Evolutionary conservation across 805 yeast genomes (phyloP).

Genomic region (Wickerhamomyces alni): DNA sequence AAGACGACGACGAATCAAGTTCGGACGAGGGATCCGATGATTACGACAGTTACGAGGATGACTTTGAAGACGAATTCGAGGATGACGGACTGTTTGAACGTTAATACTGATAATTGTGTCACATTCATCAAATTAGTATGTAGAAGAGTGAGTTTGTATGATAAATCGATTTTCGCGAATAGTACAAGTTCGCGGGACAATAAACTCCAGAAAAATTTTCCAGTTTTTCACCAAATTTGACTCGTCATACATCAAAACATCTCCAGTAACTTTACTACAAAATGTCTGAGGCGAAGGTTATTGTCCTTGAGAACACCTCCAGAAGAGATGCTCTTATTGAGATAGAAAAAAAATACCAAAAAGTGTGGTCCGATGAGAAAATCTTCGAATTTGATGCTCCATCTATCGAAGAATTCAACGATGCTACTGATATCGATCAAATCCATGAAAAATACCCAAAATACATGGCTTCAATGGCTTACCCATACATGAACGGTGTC

Average conservation of each 20-base stretch:
- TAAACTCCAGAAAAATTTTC: too few relatives aligned
- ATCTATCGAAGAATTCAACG: constrained; percentile 54
- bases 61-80: constrained; percentile 35
- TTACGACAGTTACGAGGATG: constrained; percentile 33
- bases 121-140: too few relatives aligned
- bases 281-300: constrained; percentile 27
- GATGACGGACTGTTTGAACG: constrained; percentile 62
- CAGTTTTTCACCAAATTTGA: too few relatives aligned
- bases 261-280: not conserved
- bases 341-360: constrained; percentile 84
- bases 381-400: constrained; percentile 89
- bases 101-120: constrained; percentile 4
- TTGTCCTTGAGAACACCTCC: constrained; percentile 54
- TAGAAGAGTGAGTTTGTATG: too few relatives aligned
- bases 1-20: constrained; percentile 16
- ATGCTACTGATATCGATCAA: constrained; percentile 54
- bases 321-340: constrained; percentile 92
- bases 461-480: constrained; percentile 90
- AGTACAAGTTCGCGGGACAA: too few relatives aligned
- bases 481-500: constrained; percentile 98
- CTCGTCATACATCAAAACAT: too few relatives aligned
- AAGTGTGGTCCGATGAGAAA: constrained; percentile 81
- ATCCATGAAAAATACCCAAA: constrained; percentile 79
- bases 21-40: constrained; percentile 24
- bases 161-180: too few relatives aligned